Evolutionary conservation across 2,329 filamentous ascomycete species (phyloP), one percentile per base, ranked within the genome.

Genomic region (Hypoxylon sp.): DNA sequence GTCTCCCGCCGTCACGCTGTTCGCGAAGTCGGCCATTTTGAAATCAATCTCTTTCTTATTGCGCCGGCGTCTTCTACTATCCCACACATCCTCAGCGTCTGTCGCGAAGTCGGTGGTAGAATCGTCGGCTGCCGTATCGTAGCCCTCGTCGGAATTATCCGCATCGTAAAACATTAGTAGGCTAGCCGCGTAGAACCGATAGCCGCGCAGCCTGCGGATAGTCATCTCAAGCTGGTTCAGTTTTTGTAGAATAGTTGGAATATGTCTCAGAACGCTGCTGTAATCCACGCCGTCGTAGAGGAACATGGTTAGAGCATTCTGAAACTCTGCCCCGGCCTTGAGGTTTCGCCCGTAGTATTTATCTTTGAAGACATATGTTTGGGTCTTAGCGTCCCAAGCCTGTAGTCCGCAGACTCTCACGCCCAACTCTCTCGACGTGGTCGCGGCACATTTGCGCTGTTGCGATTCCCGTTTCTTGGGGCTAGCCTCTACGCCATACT

Each of bases 1-100:
- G 75, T 97, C 94, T 72, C 96, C 92, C 3, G 93, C 92, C 1
- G 94, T 98, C 37, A 98, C 91, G 76, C 95, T 98, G 79, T 99
- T 99, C 71, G 96, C 96, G 82, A 99, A 99, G 80, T 99, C 96
- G 63, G 97, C 95, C 79, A 99, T 97, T 81, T 98, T 98, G 82
- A 99, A 90, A 79, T 97, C 93, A 77, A 97, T 94, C 72, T 90
- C 86, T 51, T 84, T 83, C 66, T 83, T 84, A 68, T 84, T 87
- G 76, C 78, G 86, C 75, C 80, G 83, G 73, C 78, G 86, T 78
- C 55, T 77, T 42, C 77, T 77, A 26, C 70, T 64, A 29, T 78
- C 77, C 55, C 78, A 75, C n/a, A 76, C 75, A 59, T 89, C 87
- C 73, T 90, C 87, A 1, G 85, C 85, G 71, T 89, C 87, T 0